Conservation (phyloP, 805 yeast species). For the Candida incommunis region DNA sequence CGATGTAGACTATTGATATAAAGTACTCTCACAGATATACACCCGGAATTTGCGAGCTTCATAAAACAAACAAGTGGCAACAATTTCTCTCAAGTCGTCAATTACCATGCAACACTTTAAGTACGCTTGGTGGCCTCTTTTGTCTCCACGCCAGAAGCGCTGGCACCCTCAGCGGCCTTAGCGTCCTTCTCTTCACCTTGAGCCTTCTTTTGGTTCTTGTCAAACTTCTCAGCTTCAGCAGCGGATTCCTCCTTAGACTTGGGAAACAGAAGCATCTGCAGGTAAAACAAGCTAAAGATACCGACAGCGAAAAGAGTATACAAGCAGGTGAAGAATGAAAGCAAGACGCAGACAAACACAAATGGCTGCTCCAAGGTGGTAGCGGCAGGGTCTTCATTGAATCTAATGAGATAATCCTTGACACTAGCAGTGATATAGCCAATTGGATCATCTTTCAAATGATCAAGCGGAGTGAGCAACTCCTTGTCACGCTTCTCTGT, state of each 20-base stretch:
- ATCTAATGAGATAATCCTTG: slow-evolving; percentile 17
- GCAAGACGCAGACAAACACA: slow-evolving; percentile 13
- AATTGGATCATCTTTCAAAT: slow-evolving; percentile 21
- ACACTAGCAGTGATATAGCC: slow-evolving; percentile 16
- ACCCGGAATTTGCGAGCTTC: too few relatives aligned
- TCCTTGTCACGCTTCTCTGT: slow-evolving; percentile 8
- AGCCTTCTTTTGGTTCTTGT: slow-evolving; percentile 1
- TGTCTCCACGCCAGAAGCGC: neutral
- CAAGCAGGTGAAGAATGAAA: slow-evolving; percentile 6
- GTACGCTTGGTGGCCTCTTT: neutral
- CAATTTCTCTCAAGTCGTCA: too few relatives aligned
- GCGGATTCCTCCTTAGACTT: slow-evolving; percentile 4
- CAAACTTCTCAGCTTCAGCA: slow-evolving; percentile 4
- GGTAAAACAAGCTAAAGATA: neutral
- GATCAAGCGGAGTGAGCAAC: slow-evolving; percentile 7
- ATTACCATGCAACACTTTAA: too few relatives aligned
- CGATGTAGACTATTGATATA: too few relatives aligned
- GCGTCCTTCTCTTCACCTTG: neutral
- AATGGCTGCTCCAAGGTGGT: slow-evolving; percentile 24
- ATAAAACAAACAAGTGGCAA: too few relatives aligned
- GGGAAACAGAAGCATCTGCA: neutral
- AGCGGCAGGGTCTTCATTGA: slow-evolving; percentile 17
- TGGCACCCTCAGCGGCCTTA: neutral
- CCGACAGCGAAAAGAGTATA: neutral
- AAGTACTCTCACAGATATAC: too few relatives aligned